Percentiles rank a stretch among this genome's conserved stretches.
Evolutionary conservation across 331 rosid genomes (phyloP).

Genomic region (Pyracantha coccinea): DNA sequence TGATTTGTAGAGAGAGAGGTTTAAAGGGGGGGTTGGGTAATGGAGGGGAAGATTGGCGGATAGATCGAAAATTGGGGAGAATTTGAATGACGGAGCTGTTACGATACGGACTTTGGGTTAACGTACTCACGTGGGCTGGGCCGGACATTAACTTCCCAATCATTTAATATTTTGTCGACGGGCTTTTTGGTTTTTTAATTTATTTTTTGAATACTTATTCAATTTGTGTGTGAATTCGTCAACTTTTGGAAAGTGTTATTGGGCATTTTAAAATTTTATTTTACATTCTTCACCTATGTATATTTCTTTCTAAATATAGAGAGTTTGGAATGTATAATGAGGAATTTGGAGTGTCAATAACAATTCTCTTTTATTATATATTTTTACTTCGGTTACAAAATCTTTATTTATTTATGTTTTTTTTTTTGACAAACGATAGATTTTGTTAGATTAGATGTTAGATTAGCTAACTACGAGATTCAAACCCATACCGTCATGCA

Average conservation of each 20-base stretch:
- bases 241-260: not conserved
- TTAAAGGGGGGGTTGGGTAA: not conserved
- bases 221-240: not conserved
- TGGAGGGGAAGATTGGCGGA: slow-evolving; percentile 42
- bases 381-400: too few relatives aligned
- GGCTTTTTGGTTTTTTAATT: not conserved
- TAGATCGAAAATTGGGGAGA: slow-evolving; percentile 23
- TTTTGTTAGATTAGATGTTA: too few relatives aligned
- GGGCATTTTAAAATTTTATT: not conserved
- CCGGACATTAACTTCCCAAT: not conserved
- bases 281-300: too few relatives aligned
- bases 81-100: slow-evolving; percentile 24
- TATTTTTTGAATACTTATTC: not conserved
- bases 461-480: too few relatives aligned
- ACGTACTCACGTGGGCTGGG: slow-evolving; percentile 4
- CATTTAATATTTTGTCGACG: not conserved
- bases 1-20: not conserved
- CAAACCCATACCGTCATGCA: too few relatives aligned
- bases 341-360: too few relatives aligned
- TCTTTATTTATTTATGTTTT: too few relatives aligned
- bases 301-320: too few relatives aligned
- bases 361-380: too few relatives aligned
- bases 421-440: too few relatives aligned
- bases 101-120: not conserved
- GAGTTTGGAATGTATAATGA: too few relatives aligned